These are phyloP conservation scores for Albifimbria verrucaria DNA, from an alignment of 2,329 filamentous ascomycete species.

Conservation along the genomic window DNA sequence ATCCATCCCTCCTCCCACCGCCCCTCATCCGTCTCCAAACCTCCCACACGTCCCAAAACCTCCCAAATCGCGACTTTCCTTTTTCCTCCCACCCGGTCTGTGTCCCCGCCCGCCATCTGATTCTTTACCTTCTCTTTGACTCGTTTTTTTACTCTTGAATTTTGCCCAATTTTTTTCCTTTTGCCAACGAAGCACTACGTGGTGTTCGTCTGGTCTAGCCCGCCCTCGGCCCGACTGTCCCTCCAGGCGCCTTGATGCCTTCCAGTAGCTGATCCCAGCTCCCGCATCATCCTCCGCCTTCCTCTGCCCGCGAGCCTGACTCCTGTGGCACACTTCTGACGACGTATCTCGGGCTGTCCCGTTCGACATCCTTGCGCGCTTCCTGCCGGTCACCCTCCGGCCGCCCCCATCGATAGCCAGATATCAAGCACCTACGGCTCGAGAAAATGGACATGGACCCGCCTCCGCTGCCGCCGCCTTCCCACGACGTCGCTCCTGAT, in stretches of 20 bases:
- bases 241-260: slow-evolving; percentile 19
- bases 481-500: slow-evolving; percentile 37
- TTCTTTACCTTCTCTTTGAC: not conserved
- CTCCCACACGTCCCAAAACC: not conserved
- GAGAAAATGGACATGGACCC: slow-evolving; percentile 46
- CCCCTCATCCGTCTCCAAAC: not conserved
- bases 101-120: not conserved
- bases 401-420: not conserved
- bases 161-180: no score
- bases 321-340: slow-evolving; percentile 2
- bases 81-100: not conserved
- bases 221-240: slow-evolving; percentile 7
- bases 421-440: no score
- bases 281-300: slow-evolving; percentile 7
- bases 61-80: not conserved
- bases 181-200: no score
- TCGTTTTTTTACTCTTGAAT: not conserved
- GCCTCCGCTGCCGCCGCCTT: slow-evolving; percentile 13
- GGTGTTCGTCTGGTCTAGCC: no score
- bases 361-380: no score
- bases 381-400: not conserved
- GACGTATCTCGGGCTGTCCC: not conserved
- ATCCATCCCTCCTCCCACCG: not conserved
- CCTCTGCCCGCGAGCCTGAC: slow-evolving; percentile 1
- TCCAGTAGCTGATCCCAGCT: slow-evolving; percentile 16